These are phyloP conservation scores for Albifimbria verrucaria DNA, from an alignment of 2,329 filamentous ascomycete genomes.

Conservation along the genomic window DNA sequence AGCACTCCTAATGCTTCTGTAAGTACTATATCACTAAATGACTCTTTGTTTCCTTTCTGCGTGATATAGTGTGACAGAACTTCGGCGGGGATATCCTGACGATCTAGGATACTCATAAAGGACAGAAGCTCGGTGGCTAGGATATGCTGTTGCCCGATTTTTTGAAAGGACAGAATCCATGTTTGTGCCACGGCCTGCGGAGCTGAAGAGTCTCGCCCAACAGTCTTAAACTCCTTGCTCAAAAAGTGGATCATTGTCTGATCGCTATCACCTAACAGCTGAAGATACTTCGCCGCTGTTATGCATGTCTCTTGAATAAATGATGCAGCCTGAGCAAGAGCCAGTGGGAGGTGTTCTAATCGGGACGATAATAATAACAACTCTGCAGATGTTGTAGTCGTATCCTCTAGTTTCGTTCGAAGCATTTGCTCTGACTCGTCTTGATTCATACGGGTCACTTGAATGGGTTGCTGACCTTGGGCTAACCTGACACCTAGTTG, in stretches of 20 bases:
- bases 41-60: not conserved
- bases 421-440: constrained; percentile 23
- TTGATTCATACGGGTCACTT: constrained; percentile 23
- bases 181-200: constrained; percentile 23
- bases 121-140: constrained; percentile 14
- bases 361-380: constrained; percentile 16
- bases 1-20: not conserved
- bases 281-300: constrained; percentile 21
- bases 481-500: constrained; percentile 1
- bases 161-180: constrained; percentile 28
- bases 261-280: constrained; percentile 21
- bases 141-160: constrained; percentile 20
- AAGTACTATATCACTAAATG: not conserved
- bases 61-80: not conserved
- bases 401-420: constrained; percentile 10
- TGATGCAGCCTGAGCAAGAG: constrained; percentile 28
- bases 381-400: constrained; percentile 2
- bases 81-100: constrained; percentile 2
- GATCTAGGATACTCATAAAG: constrained; percentile 7
- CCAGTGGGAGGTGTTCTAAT: constrained; percentile 29
- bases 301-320: constrained; percentile 28
- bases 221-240: constrained; percentile 25
- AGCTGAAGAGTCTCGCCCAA: constrained; percentile 22
- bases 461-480: constrained; percentile 9
- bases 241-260: constrained; percentile 18